Conservation (phyloP, 2,329 filamentous ascomycete genomes). For the Aphanoascus verrucosus region DNA sequence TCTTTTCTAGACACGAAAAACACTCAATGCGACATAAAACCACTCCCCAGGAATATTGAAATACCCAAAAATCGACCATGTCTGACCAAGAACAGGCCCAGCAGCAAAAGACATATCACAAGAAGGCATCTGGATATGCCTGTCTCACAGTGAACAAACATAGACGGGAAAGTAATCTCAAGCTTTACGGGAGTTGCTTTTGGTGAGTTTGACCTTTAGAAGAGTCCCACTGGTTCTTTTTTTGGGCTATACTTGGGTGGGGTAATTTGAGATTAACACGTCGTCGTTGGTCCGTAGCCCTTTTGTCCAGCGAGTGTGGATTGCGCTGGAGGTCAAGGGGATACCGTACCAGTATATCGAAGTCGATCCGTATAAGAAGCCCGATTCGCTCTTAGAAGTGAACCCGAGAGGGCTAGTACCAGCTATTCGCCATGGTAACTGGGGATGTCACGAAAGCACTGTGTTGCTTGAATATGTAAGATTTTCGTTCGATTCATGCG, state of each 20-base stretch:
- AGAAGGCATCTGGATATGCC: conserved; percentile 61
- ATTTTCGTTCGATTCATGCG: conserved; percentile 7
- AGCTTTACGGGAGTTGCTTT: conserved; percentile 73
- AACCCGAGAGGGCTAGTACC: conserved; percentile 69
- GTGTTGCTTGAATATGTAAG: conserved; percentile 76
- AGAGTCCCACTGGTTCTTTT: neutral
- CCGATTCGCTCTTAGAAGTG: conserved; percentile 58
- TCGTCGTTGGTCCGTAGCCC: conserved; percentile 42
- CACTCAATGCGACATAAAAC: neutral
- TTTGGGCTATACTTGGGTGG: neutral
- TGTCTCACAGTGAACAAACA: conserved; percentile 59
- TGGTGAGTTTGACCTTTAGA: conserved; percentile 49
- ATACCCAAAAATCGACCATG: conserved; percentile 28
- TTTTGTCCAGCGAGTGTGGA: conserved; percentile 82
- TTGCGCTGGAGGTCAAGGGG: conserved; percentile 68
- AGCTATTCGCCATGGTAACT: conserved; percentile 64
- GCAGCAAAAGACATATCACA: conserved; percentile 56
- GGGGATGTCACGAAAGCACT: conserved; percentile 70
- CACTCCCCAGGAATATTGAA: conserved; percentile 12
- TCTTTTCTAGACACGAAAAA: conserved; percentile 9
- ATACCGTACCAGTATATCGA: conserved; percentile 79
- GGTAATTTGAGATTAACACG: conserved; percentile 9
- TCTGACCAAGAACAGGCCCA: conserved; percentile 39
- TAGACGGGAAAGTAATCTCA: conserved; percentile 57
- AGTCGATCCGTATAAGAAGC: conserved; percentile 67